Conservation (phyloP, 805 yeast species). For the Lipomyces starkeyi region DNA sequence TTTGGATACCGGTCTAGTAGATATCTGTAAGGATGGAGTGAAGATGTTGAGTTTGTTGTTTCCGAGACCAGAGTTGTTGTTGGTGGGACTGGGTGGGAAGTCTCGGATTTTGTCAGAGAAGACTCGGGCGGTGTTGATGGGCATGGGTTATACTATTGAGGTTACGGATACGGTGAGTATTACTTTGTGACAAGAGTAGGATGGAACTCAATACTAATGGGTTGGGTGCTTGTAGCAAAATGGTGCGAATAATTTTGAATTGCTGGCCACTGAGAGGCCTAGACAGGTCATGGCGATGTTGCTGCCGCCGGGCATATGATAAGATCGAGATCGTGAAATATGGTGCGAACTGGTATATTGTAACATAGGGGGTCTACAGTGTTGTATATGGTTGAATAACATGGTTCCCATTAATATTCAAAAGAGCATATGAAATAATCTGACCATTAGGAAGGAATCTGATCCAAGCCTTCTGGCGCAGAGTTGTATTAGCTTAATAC, state of each 20-base stretch:
- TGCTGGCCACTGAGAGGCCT: slow-evolving; percentile 81
- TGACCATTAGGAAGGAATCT: no score
- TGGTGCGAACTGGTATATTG: neutral
- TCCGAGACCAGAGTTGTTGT: slow-evolving; percentile 79
- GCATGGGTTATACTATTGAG: slow-evolving; percentile 73
- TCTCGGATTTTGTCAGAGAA: slow-evolving; percentile 67
- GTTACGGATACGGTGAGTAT: slow-evolving; percentile 60
- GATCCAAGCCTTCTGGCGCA: no score
- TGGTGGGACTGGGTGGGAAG: slow-evolving; percentile 69
- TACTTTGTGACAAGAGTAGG: neutral
- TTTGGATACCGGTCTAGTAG: slow-evolving; percentile 60
- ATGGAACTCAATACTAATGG: neutral
- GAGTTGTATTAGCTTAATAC: no score
- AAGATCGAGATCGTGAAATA: neutral
- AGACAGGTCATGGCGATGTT: slow-evolving; percentile 73
- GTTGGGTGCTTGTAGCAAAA: slow-evolving; percentile 44
- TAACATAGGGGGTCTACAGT: neutral
- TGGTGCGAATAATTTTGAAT: slow-evolving; percentile 73
- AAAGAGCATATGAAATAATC: neutral
- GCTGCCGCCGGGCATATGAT: slow-evolving; percentile 66
- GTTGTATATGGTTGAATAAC: neutral
- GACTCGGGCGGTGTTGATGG: slow-evolving; percentile 56
- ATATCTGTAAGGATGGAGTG: slow-evolving; percentile 54
- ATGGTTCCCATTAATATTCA: neutral
- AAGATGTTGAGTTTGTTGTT: slow-evolving; percentile 60